Conservation (phyloP, 306 rosid genomes). For the Prunus dulcis region DNA sequence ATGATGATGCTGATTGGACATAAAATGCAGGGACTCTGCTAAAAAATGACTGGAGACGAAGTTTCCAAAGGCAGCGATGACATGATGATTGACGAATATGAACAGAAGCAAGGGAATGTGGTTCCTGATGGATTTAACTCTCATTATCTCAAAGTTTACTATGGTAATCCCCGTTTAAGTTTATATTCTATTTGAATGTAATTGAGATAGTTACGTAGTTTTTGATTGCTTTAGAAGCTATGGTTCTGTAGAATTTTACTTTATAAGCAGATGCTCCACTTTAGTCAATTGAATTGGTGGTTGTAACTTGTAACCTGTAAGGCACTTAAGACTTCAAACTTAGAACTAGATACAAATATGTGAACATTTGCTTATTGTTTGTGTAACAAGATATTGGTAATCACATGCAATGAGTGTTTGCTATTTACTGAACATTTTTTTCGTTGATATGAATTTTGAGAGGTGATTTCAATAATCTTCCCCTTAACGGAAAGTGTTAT, state of each 20-base stretch:
- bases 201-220: neutral
- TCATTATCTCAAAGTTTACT: conserved; percentile 56
- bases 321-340: neutral
- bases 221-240: neutral
- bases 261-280: neutral
- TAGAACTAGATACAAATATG: neutral
- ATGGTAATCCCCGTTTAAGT: conserved; percentile 34
- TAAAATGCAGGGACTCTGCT: neutral
- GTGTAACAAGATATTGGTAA: neutral
- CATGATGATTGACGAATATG: conserved; percentile 45
- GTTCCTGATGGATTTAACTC: conserved; percentile 39
- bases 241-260: neutral
- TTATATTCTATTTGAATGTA: neutral
- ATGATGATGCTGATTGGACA: neutral
- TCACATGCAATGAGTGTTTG: too few species aligned
- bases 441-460: neutral
- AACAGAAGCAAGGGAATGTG: conserved; percentile 25
- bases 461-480: neutral
- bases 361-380: neutral
- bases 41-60: conserved; percentile 36
- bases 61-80: conserved; percentile 31
- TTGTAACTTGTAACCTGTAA: neutral
- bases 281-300: neutral
- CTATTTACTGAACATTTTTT: neutral
- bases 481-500: neutral